Conservation (phyloP, 2,329 filamentous ascomycete genomes). For the Periglandula ipomoeae region DNA sequence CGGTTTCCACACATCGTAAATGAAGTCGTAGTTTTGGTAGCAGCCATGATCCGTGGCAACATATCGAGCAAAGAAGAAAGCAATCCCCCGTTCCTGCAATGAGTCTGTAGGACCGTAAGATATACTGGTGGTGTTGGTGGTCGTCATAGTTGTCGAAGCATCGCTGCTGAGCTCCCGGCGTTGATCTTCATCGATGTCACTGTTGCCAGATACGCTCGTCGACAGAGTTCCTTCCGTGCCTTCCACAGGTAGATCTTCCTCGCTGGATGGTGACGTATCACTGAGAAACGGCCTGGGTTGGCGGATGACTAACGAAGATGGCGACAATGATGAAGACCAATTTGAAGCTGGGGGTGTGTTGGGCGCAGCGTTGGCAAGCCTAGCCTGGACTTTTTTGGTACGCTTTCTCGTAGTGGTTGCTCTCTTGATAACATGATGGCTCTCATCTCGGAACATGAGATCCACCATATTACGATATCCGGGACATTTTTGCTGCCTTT, state of each 20-base stretch:
- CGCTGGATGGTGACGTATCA: constrained; percentile 3
- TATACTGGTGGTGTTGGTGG: constrained; percentile 3
- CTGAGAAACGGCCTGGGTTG: constrained; percentile 4
- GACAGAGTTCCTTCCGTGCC: background rate
- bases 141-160: background rate
- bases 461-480: constrained; percentile 47
- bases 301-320: constrained; percentile 4
- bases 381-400: constrained; percentile 14
- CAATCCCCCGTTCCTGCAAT: constrained; percentile 34
- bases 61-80: constrained; percentile 43
- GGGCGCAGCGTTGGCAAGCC: constrained; percentile 1
- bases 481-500: constrained; percentile 41
- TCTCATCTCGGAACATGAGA: constrained; percentile 50
- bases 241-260: background rate
- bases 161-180: background rate
- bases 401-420: constrained; percentile 26
- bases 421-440: constrained; percentile 44
- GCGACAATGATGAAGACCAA: constrained; percentile 2
- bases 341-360: constrained; percentile 1
- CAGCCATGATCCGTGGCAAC: constrained; percentile 37
- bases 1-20: constrained; percentile 44
- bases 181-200: background rate
- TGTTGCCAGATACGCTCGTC: background rate
- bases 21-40: constrained; percentile 42
- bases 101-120: constrained; percentile 13